Percentiles rank a stretch among this genome's conserved stretches.
Evolutionary conservation across 345 rosid genomes (phyloP).

Genomic region (Eucalyptus tenuipes): DNA sequence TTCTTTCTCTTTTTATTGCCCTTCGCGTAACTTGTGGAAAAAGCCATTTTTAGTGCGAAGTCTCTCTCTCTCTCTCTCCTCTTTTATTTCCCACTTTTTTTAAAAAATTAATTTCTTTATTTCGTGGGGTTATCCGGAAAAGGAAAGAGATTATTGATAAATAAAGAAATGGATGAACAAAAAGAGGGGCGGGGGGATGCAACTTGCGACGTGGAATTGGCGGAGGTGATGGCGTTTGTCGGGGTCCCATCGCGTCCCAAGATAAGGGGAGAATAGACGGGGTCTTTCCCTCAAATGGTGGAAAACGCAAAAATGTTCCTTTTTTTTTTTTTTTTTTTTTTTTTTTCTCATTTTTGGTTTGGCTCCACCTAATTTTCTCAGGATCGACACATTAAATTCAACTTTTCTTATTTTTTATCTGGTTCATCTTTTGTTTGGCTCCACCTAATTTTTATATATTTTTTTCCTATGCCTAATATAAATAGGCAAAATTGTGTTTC

Average conservation of each 20-base stretch:
- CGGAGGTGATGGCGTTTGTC: neutral
- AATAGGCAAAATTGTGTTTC: too few species aligned
- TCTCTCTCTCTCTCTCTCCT: neutral
- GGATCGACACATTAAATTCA: neutral
- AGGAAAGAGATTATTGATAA: neutral
- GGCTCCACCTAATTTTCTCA: neutral
- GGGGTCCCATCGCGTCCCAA: conserved; percentile 14
- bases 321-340: too few species aligned
- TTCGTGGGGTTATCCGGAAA: neutral
- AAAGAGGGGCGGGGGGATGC: neutral
- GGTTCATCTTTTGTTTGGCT: neutral
- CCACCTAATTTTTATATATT: too few species aligned
- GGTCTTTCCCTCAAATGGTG: neutral
- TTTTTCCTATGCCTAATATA: neutral
- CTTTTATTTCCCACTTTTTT: neutral
- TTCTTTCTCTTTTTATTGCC: neutral
- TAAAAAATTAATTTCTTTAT: too few species aligned
- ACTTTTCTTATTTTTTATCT: neutral
- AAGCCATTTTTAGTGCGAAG: neutral
- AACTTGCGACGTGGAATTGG: neutral
- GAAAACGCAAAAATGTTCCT: neutral
- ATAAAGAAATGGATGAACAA: neutral
- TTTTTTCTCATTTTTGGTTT: neutral
- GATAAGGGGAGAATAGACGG: conserved; percentile 1
- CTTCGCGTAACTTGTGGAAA: neutral